Base-by-base conservation (phyloP, 441 rosid species). In the Manihot esculenta region DNA sequence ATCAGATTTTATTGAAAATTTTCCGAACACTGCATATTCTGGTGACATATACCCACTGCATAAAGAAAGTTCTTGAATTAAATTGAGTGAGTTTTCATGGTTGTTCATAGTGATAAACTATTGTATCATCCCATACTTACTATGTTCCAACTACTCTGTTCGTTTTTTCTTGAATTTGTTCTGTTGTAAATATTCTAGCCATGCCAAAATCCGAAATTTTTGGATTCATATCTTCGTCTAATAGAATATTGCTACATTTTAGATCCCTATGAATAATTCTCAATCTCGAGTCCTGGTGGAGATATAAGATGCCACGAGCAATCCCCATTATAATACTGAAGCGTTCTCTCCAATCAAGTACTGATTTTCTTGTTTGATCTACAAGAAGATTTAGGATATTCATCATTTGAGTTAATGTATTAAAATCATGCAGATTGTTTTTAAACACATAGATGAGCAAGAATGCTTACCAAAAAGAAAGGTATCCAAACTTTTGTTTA, bases 121-220 rank as follows among this genome's bases (percentile, higher is more conserved):
- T n/a, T 41, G 14, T n/a, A 18, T 61, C 50, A 24, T 48, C 4
- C 0, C 0, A 33, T 23, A 68, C 77, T 78, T 77, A 83, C 84
- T 65, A 83, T 7, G 90, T 86, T n/a, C 88, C 87, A 12, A 78
- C 83, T 30, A 84, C 70, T 80, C 77, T 77, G 7, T 71, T 75
- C 12, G 83, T 83, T 51, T 63, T 70, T 0, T 68, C 82, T 30
- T 81, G 82, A 21, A 64, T 80, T 60, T 79, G 76, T 61, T 79
- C 83, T n/a, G 27, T 38, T n/a, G 15, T 69, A 17, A 84, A 78
- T 63, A 83, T 54, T 65, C 82, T 78, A 5, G 87, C 88, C 86
- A 79, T 80, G 21, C 90, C 87, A 26, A 84, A 84, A 68, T 84
- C 84, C 1, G 86, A 78, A 48, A 86, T 76, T 69, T 84, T 86